A percentile compares a stretch with the other conserved stretches of the same genome.
Conservation (phyloP, 78 protist genomes). For the Dictyostelium firmibasis region DNA sequence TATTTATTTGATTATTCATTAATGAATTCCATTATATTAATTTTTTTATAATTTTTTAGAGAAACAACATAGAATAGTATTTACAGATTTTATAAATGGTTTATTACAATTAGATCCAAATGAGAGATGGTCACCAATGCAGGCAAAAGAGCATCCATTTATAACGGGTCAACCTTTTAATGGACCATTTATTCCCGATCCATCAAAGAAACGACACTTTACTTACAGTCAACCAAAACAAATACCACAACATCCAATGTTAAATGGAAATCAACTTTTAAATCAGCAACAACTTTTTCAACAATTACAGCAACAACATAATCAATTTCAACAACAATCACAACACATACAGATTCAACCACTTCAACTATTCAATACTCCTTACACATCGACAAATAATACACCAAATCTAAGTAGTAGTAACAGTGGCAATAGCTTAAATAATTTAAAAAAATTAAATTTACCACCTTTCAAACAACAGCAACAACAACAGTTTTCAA, state of each 20-base stretch:
- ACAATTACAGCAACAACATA: background rate
- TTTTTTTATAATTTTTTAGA: constrained; percentile 8
- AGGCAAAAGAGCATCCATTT: constrained; percentile 87
- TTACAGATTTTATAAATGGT: constrained; percentile 80
- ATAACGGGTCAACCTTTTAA: constrained; percentile 74
- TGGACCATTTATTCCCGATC: constrained; percentile 74
- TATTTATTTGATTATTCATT: background rate
- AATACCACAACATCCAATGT: background rate
- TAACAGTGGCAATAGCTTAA: background rate
- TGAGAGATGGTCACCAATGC: constrained; percentile 85
- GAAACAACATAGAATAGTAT: constrained; percentile 62
- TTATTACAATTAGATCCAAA: constrained; percentile 80
- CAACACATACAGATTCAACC: background rate
- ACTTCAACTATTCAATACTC: background rate
- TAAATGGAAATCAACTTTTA: background rate
- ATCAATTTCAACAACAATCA: background rate
- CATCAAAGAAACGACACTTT: constrained; percentile 3
- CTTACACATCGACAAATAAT: constrained; percentile 12
- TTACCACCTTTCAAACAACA: constrained; percentile 16
- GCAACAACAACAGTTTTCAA: background rate
- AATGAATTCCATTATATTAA: background rate
- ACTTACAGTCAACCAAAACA: background rate
- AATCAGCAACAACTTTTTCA: background rate
- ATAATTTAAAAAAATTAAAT: background rate
- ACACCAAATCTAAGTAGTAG: constrained; percentile 14